phyloP scores from a whole-genome alignment of 176 grass and related monocot genomes.

The Hsuehochloa calcarea region DNA sequence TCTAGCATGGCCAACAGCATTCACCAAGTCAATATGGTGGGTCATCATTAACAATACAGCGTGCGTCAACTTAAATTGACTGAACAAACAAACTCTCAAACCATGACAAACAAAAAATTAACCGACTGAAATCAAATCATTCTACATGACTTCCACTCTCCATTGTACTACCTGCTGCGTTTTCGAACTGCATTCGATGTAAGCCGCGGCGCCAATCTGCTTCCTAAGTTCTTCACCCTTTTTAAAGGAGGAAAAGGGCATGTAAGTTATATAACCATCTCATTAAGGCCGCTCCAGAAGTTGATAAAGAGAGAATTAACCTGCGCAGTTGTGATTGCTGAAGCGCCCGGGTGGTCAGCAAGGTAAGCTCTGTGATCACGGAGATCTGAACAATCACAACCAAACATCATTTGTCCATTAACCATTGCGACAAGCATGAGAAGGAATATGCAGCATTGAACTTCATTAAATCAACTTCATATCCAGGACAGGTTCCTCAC shows the following conservation, averaged over 20 bases:
- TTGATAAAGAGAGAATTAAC: not conserved
- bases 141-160: no score
- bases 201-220: slow-evolving; percentile 81
- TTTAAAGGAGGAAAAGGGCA: not conserved
- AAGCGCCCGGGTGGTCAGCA: slow-evolving; percentile 61
- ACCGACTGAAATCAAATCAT: not conserved
- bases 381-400: slow-evolving; percentile 56
- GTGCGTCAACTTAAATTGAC: not conserved
- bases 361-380: slow-evolving; percentile 81
- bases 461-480: not conserved
- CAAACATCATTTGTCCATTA: not conserved
- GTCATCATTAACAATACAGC: not conserved
- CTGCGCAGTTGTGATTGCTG: slow-evolving; percentile 57
- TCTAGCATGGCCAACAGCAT: slow-evolving; percentile 42
- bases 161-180: slow-evolving; percentile 60
- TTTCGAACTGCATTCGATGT: slow-evolving; percentile 88
- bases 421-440: not conserved
- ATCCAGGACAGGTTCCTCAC: slow-evolving; percentile 24
- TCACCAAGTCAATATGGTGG: not conserved
- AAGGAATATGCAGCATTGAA: not conserved
- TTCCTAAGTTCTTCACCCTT: slow-evolving; percentile 90
- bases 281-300: not conserved
- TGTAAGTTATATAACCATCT: not conserved
- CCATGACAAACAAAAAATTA: not conserved
- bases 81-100: not conserved